A percentile compares a stretch with the other conserved stretches of the same genome.
Conservation (phyloP, 176 grass and related monocot species). For the Cenchrus fungigraminus region DNA sequence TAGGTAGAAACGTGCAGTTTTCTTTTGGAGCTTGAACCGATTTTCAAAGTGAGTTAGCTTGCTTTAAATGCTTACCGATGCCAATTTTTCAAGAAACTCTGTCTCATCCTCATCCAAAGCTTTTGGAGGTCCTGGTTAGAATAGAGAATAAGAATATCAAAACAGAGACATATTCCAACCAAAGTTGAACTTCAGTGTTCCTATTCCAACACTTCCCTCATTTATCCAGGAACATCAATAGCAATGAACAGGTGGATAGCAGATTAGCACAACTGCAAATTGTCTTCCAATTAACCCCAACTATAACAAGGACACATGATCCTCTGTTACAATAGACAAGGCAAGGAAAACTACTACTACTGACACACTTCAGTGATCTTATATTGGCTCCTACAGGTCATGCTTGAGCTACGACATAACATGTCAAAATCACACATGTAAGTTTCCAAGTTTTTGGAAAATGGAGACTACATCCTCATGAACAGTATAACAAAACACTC, state of each 20-base stretch:
- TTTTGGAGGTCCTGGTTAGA: slow-evolving; percentile 84
- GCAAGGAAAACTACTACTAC: neutral
- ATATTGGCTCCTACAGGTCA: neutral
- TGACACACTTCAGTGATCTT: neutral
- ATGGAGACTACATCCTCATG: neutral
- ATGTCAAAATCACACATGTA: neutral
- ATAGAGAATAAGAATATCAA: slow-evolving; percentile 21
- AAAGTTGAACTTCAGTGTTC: neutral
- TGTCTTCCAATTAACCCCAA: neutral
- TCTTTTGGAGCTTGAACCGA: neutral
- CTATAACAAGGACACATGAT: neutral
- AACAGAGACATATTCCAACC: neutral
- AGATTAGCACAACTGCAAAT: slow-evolving; percentile 19
- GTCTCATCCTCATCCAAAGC: slow-evolving; percentile 94
- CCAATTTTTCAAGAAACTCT: slow-evolving; percentile 84
- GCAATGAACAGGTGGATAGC: slow-evolving; percentile 11
- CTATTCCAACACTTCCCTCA: neutral
- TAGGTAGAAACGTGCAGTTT: neutral
- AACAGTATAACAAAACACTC: neutral
- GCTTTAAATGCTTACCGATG: slow-evolving; percentile 58
- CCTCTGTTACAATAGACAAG: neutral
- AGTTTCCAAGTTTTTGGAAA: neutral
- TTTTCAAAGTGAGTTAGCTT: slow-evolving; percentile 6
- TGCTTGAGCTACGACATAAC: neutral
- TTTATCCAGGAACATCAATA: slow-evolving; percentile 14